These are phyloP conservation scores for Mycocentrospora acerina DNA, from an alignment of 2,329 filamentous ascomycete species.

Conservation along the genomic window DNA sequence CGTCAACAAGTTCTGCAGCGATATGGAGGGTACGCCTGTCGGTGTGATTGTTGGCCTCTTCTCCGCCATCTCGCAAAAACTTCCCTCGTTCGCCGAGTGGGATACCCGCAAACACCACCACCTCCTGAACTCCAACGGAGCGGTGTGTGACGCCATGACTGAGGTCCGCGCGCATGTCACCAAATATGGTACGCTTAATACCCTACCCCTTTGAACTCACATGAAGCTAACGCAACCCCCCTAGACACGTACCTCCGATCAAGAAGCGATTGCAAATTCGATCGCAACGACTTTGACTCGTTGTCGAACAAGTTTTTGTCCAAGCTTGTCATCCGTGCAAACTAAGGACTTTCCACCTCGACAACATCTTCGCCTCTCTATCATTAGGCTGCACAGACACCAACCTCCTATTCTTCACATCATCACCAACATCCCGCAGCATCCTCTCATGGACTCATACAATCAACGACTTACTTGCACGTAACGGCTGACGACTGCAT, in stretches of 20 bases:
- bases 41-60: constrained; percentile 96
- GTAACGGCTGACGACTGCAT: constrained; percentile 37
- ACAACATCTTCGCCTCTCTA: constrained; percentile 16
- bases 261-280: constrained; percentile 78
- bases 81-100: constrained; percentile 91
- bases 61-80: constrained; percentile 96
- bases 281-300: constrained; percentile 90
- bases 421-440: constrained; percentile 30
- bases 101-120: constrained; percentile 89
- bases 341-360: constrained; percentile 52
- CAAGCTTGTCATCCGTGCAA: constrained; percentile 92
- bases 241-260: constrained; percentile 83
- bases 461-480: constrained; percentile 35
- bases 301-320: constrained; percentile 97
- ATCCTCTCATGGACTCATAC: constrained; percentile 30
- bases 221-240: constrained; percentile 45
- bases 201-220: constrained; percentile 5
- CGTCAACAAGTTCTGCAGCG: constrained; percentile 90
- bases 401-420: constrained; percentile 14
- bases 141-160: constrained; percentile 93
- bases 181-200: constrained; percentile 76
- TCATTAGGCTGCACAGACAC: constrained; percentile 20
- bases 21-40: constrained; percentile 95
- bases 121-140: constrained; percentile 83
- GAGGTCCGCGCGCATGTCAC: constrained; percentile 90